A percentile compares a stretch with the other conserved stretches of the same genome.
phyloP scores from a whole-genome alignment of 257 asterid genomes.

The Solanum sitiens region DNA sequence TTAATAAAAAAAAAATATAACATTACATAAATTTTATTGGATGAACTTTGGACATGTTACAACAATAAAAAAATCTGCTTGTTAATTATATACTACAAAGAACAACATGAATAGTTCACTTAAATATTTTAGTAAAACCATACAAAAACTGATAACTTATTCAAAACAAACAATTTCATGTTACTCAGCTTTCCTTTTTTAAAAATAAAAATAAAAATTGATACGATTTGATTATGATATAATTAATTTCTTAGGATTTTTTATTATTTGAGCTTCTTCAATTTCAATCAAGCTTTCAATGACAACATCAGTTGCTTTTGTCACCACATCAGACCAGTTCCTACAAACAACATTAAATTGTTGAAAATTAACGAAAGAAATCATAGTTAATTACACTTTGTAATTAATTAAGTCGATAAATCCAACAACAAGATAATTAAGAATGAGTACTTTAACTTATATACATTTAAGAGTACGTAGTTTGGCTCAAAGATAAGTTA shows the following conservation, averaged over 20 bases:
- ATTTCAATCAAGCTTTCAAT: slow-evolving; percentile 33
- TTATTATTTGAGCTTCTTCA: slow-evolving; percentile 15
- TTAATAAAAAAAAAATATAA: no score
- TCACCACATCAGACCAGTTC: slow-evolving; percentile 49
- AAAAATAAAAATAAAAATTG: background rate
- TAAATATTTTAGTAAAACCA: background rate
- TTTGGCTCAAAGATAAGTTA: background rate
- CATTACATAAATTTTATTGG: background rate
- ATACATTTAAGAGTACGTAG: background rate
- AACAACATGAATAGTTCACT: background rate
- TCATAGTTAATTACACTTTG: background rate
- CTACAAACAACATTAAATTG: slow-evolving; percentile 3
- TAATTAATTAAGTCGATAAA: background rate
- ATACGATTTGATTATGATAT: background rate
- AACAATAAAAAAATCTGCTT: background rate
- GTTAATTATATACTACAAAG: background rate
- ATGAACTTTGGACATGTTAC: background rate
- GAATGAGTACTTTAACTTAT: background rate
- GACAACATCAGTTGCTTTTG: slow-evolving; percentile 29
- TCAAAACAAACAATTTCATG: background rate
- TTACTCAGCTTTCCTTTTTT: background rate
- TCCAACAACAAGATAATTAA: background rate
- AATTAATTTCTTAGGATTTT: background rate
- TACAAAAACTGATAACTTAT: background rate
- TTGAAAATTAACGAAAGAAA: background rate